Base-by-base conservation (phyloP, 108 stramenopile genomes). In the Pelagomonas calceolata region DNA sequence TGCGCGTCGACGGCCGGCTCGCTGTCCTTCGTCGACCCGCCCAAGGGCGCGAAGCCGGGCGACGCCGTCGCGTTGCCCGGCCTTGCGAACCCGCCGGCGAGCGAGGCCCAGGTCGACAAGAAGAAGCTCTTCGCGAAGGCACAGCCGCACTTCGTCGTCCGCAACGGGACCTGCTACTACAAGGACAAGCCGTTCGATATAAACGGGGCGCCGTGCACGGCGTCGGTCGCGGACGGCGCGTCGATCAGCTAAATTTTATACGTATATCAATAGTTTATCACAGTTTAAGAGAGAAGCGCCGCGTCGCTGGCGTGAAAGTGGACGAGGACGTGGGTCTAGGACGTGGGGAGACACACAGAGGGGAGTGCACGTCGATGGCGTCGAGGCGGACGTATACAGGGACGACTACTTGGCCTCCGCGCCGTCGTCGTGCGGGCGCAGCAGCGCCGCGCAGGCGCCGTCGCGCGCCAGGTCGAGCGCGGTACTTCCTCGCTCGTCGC, bases 1-100 rank as follows among this genome's bases (percentile, higher is more conserved):
- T 96, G 95, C 75, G 95, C 97, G 14, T 89, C 86, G 63, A 93
- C 91, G 67, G 84, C 73, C 44, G 98, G 94, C 65, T 92, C 94
- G 68, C 93, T 99, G 29, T 87, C 90, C 75, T 78, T 98, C 67
- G 85, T 98, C 0, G 91, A 87, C 70, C 92, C 94, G 34, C 98
- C 98, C 0, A 85, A 87, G 30, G 94, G 89, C 34, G 94, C 96
- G 51, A 83, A 87, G 76, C 72, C 95, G 36, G 98, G 98, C 18
- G 96, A 96, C 46, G 82, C 96, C 36, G 82, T 98, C 12, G 82
- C 84, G 32, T 77, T 96, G 34, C 88, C 89, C 21, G 90, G 82
- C 75, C 87, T 84, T 72, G 81, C 1, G 0, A 66, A 66, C 29
- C 37, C 72, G 44, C 89, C 93, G 0, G 91, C 91, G 75, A 78